A percentile compares a stretch with the other conserved stretches of the same genome.
phyloP scores from a whole-genome alignment of 257 asterid genomes.

The Nicotiana paniculata region DNA sequence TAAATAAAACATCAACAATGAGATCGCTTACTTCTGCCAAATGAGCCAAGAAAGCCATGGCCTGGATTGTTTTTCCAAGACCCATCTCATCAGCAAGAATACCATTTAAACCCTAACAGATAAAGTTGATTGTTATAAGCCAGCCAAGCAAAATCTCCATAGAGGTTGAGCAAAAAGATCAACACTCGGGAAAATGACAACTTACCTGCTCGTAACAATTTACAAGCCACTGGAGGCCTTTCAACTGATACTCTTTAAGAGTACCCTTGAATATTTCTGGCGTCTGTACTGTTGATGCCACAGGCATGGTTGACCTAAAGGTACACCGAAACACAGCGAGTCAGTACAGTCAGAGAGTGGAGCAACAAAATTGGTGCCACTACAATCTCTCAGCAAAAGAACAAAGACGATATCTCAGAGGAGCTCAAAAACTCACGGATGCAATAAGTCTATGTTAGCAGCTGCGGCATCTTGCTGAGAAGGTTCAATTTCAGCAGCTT shows the following conservation, averaged over 20 bases:
- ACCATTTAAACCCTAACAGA: conserved; percentile 82
- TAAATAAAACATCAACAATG: conserved; percentile 5
- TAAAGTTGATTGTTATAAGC: conserved; percentile 5
- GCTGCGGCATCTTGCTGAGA: conserved; percentile 61
- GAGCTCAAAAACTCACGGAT: conserved; percentile 61
- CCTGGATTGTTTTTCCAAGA: conserved; percentile 94
- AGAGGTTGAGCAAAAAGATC: conserved; percentile 4
- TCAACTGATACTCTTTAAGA: conserved; percentile 89
- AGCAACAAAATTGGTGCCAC: not conserved
- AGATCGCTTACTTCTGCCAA: conserved; percentile 76
- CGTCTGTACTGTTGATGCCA: conserved; percentile 79
- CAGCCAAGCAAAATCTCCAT: conserved; percentile 7
- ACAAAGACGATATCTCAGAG: not conserved
- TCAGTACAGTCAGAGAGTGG: conserved; percentile 4
- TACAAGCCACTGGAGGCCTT: conserved; percentile 99
- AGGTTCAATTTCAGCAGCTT: conserved; percentile 53
- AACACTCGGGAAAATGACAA: conserved; percentile 3
- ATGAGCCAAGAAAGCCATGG: conserved; percentile 98
- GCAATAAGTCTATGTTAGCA: conserved; percentile 77
- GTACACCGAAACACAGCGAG: conserved; percentile 15
- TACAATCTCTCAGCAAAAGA: conserved; percentile 4
- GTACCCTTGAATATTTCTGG: conserved; percentile 88
- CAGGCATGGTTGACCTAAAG: conserved; percentile 94
- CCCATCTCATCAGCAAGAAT: conserved; percentile 99
- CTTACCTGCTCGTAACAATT: conserved; percentile 96